A percentile compares a stretch with the other conserved stretches of the same genome.
These are phyloP conservation scores for Cicer cuneatum DNA, from an alignment of 306 rosid species.

Conservation along the genomic window DNA sequence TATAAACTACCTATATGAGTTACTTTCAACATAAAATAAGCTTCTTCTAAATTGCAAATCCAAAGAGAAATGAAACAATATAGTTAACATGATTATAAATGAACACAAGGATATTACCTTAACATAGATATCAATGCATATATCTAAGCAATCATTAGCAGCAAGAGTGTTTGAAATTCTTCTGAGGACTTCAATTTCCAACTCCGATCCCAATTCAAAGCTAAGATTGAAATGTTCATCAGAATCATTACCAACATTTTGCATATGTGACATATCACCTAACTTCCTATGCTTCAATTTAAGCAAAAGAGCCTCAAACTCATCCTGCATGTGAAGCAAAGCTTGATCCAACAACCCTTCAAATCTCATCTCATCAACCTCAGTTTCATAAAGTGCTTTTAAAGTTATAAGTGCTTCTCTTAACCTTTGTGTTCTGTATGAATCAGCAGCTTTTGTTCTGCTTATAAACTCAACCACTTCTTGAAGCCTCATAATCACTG, in stretches of 20 bases:
- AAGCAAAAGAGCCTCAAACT: constrained; percentile 63
- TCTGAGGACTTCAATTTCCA: constrained; percentile 63
- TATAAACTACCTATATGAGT: background rate
- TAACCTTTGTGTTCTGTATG: constrained; percentile 57
- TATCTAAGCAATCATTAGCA: constrained; percentile 84
- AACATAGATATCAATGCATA: constrained; percentile 82
- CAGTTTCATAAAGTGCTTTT: constrained; percentile 73
- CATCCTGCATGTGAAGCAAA: constrained; percentile 76
- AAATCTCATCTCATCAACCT: constrained; percentile 78
- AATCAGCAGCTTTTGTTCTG: constrained; percentile 81
- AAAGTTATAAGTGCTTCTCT: constrained; percentile 73
- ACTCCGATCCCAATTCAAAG: constrained; percentile 59
- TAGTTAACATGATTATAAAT: background rate
- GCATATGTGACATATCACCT: constrained; percentile 9
- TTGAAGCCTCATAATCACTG: constrained; percentile 79
- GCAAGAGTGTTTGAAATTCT: constrained; percentile 65
- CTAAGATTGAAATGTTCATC: constrained; percentile 26
- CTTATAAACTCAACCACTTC: constrained; percentile 94
- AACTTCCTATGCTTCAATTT: constrained; percentile 59
- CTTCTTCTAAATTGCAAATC: background rate
- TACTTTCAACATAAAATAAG: background rate
- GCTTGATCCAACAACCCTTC: constrained; percentile 85
- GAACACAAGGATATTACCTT: constrained; percentile 54
- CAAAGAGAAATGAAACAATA: background rate
- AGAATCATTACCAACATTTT: constrained; percentile 32